phyloP scores from a whole-genome alignment of 164 flowering plant genomes.

The Tetracentron sinense region DNA sequence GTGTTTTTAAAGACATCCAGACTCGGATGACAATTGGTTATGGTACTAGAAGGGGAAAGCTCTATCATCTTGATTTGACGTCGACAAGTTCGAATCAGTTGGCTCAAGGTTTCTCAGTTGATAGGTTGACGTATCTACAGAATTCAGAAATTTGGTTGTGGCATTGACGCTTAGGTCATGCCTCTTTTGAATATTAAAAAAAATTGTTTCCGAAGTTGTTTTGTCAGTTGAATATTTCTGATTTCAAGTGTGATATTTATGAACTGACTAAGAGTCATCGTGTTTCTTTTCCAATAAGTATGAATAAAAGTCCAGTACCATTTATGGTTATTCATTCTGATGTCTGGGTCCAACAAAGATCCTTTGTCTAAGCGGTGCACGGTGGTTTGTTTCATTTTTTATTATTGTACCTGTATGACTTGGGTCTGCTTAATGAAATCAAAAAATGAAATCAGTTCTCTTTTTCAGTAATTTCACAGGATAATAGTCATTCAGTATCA shows the following conservation, averaged over 20 bases:
- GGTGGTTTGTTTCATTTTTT: conserved; percentile 3
- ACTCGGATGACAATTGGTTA: conserved; percentile 20
- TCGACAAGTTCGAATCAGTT: neutral
- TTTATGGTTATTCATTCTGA: conserved; percentile 2
- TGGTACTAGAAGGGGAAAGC: conserved; percentile 22
- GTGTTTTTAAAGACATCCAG: conserved; percentile 21
- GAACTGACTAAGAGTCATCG: neutral
- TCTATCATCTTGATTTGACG: neutral
- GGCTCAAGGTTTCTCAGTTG: neutral
- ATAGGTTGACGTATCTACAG: neutral
- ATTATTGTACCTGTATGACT: neutral
- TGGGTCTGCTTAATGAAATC: neutral
- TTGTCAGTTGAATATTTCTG: neutral
- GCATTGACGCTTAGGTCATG: conserved; percentile 1
- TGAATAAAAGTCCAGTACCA: neutral
- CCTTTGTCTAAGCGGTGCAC: neutral
- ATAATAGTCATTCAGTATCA: conserved; percentile 1
- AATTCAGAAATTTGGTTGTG: conserved; percentile 1
- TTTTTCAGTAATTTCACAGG: neutral
- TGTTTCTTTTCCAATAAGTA: neutral
- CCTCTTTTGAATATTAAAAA: neutral
- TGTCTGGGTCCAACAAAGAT: conserved; percentile 2
- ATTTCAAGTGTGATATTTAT: neutral
- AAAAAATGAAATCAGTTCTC: neutral
- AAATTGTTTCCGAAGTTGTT: neutral